Base-by-base conservation (phyloP, 805 yeast genomes). In the Pichia cephalocereana region DNA sequence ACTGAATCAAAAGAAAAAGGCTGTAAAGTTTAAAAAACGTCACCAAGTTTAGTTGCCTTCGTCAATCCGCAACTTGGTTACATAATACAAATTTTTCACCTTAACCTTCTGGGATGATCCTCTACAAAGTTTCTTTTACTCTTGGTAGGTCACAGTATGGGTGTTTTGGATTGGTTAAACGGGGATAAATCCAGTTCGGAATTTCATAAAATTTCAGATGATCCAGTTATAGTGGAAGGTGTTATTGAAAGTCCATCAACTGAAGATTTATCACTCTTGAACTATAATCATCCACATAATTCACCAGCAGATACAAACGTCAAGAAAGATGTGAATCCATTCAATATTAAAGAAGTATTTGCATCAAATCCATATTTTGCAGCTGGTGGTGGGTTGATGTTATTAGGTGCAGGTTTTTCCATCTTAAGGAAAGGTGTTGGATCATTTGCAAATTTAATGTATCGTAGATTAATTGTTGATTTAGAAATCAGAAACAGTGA, bases 321-420 rank as follows among this genome's bases (percentile, higher is more conserved):
- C 3, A 34, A n/a, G 4, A 17, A 49, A 1, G 17, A 44, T 11
- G 12, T 8, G 18, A 34, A 27, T 39, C 1, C 39, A n/a, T 19
- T 43, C 34, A 15, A 39, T 26, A 40, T 60, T 3, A 45, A 75
- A 40, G 80, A 78, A 47, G 76, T 80, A 2, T 30, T 63, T 27
- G 48, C 58, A 2, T 54, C 61, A 37, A 91, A 91, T 62, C 98
- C 97, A n/a, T 89, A 88, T 64, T 91, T 93, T 70, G 93, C 97
- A 1, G 99, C 98, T 0, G 99, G 99, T 59, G 96, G 97, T 57
- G 99, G 99, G 0, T 70, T 93, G 39, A 93, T 93, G 99, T 70
- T 90, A 4, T 70, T 93, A 3, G 99, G 99, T n/a, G 89, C 96
- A 0, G 83, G 82, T 1, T 66, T 93, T 34, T 95, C 96, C 0